Conservation (phyloP, 176 grass and related monocot species). For the Tuctoria greenei region DNA sequence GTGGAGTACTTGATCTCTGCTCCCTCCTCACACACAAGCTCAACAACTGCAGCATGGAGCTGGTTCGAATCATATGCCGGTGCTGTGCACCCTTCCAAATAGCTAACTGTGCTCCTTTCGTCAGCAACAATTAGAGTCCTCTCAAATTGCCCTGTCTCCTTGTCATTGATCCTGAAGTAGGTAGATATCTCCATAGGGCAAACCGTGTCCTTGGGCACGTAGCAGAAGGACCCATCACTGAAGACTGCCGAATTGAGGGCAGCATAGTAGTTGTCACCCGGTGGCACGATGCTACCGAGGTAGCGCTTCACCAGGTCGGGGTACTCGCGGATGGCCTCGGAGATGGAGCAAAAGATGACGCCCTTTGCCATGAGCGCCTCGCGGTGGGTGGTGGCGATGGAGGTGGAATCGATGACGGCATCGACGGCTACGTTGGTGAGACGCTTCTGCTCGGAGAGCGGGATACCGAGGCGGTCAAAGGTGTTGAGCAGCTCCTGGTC, state of each 20-base stretch:
- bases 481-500: slow-evolving; percentile 76
- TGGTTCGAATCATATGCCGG: slow-evolving; percentile 83
- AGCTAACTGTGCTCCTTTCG: slow-evolving; percentile 78
- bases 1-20: slow-evolving; percentile 96
- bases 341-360: slow-evolving; percentile 98
- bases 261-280: slow-evolving; percentile 84
- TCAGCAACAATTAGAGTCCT: slow-evolving; percentile 87
- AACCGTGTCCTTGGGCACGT: slow-evolving; percentile 85
- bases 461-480: slow-evolving; percentile 87
- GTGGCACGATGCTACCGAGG: slow-evolving; percentile 69
- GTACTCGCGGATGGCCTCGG: slow-evolving; percentile 89
- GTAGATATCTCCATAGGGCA: slow-evolving; percentile 97
- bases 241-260: slow-evolving; percentile 94
- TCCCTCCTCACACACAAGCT: slow-evolving; percentile 77
- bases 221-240: slow-evolving; percentile 97
- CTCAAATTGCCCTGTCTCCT: slow-evolving; percentile 90
- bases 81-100: slow-evolving; percentile 91
- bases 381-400: slow-evolving; percentile 88
- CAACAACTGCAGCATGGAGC: slow-evolving; percentile 90
- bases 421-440: slow-evolving; percentile 93
- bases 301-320: slow-evolving; percentile 73
- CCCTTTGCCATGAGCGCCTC: slow-evolving; percentile 75
- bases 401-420: slow-evolving; percentile 90
- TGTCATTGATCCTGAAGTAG: slow-evolving; percentile 92
- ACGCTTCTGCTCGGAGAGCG: slow-evolving; percentile 90